These are phyloP conservation scores for Parietaria judaica DNA, from an alignment of 306 rosid species.

Conservation along the genomic window DNA sequence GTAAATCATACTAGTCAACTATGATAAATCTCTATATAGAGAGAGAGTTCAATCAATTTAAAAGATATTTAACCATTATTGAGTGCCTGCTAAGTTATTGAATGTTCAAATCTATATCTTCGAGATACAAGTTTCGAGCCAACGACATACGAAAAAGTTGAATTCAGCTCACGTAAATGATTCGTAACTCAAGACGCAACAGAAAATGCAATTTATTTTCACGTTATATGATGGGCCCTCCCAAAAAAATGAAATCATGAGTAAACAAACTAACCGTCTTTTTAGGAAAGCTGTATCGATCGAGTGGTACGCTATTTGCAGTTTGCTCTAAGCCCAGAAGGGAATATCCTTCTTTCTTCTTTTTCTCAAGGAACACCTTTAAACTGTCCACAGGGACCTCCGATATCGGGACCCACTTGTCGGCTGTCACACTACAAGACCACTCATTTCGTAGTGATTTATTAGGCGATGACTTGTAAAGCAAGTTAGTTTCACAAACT, in stretches of 20 bases:
- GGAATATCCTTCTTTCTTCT: conserved; percentile 85
- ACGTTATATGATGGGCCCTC: too few relatives aligned
- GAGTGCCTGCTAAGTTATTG: too few relatives aligned
- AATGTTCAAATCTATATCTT: too few relatives aligned
- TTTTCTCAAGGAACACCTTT: conserved; percentile 69
- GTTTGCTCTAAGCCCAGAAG: conserved; percentile 97
- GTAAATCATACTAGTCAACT: neutral
- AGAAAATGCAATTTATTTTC: too few relatives aligned
- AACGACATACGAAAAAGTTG: too few relatives aligned
- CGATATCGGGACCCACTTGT: conserved; percentile 89
- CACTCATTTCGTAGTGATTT: conserved; percentile 2
- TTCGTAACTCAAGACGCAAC: too few relatives aligned
- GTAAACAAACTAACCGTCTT: conserved; percentile 47
- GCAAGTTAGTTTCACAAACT: neutral
- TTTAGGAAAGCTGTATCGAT: conserved; percentile 60
- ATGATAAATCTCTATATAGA: too few relatives aligned
- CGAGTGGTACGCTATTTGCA: conserved; percentile 84
- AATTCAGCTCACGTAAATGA: too few relatives aligned
- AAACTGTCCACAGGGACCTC: conserved; percentile 86
- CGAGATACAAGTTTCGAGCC: too few relatives aligned
- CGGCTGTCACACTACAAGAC: conserved; percentile 83
- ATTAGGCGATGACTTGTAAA: conserved; percentile 7
- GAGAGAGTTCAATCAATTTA: too few relatives aligned
- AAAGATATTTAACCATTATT: too few relatives aligned
- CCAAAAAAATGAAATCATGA: neutral